phyloP scores from a whole-genome alignment of 805 yeast species.

The Phaffomyces opuntiae region DNA sequence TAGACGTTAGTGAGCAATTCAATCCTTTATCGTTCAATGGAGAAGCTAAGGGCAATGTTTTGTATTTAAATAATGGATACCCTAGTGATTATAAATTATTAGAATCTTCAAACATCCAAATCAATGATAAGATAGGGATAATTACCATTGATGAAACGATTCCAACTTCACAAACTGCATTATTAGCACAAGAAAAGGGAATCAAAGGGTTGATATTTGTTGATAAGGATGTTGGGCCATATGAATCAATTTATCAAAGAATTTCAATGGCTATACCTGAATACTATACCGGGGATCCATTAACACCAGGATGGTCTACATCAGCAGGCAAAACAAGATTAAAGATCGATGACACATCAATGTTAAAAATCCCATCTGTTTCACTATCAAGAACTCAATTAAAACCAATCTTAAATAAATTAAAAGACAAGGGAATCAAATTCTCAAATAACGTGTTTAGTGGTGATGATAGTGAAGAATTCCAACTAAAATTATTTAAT shows the following conservation, averaged over 20 bases:
- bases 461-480: conserved; percentile 20
- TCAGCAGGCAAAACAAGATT: conserved; percentile 33
- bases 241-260: conserved; percentile 27
- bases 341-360: conserved; percentile 38
- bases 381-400: conserved; percentile 78
- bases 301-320: conserved; percentile 71
- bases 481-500: conserved; percentile 18
- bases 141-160: conserved; percentile 54
- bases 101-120: conserved; percentile 27
- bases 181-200: conserved; percentile 48
- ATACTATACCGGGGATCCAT: conserved; percentile 66
- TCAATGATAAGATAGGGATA: conserved; percentile 47
- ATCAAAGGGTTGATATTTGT: conserved; percentile 67
- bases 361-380: conserved; percentile 67
- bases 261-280: conserved; percentile 52
- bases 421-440: conserved; percentile 13
- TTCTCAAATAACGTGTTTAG: conserved; percentile 14
- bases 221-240: conserved; percentile 26
- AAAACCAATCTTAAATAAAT: conserved; percentile 26
- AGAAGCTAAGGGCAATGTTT: conserved; percentile 41
- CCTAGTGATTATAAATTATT: conserved; percentile 44
- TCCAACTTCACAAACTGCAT: conserved; percentile 44
- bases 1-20: conserved; percentile 39
- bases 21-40: conserved; percentile 66
- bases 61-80: conserved; percentile 67